These are phyloP conservation scores for Phytopythium ostracodes DNA, from an alignment of 352 stramenopile species.

Conservation along the genomic window DNA sequence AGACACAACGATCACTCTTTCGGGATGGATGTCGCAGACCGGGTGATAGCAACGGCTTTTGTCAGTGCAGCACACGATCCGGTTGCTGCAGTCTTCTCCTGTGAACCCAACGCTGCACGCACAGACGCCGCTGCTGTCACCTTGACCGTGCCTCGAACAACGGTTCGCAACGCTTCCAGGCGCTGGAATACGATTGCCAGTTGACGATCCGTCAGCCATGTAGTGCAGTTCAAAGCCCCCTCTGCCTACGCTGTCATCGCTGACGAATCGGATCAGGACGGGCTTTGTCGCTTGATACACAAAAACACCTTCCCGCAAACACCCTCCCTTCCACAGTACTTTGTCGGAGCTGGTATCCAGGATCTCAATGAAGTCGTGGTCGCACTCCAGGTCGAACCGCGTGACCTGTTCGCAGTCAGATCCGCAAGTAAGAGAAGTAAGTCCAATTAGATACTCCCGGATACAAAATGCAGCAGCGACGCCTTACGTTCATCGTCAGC, in stretches of 20 bases:
- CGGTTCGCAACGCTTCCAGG: slow-evolving; percentile 14
- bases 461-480: neutral
- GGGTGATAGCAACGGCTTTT: slow-evolving; percentile 25
- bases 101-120: slow-evolving; percentile 67
- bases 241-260: slow-evolving; percentile 33
- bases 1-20: slow-evolving; percentile 47
- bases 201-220: slow-evolving; percentile 21
- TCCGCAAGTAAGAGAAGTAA: too few species aligned
- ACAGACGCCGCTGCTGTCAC: slow-evolving; percentile 29
- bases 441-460: too few species aligned
- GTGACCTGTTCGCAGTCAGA: slow-evolving; percentile 17
- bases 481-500: slow-evolving; percentile 30
- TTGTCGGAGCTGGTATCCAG: slow-evolving; percentile 16
- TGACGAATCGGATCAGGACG: slow-evolving; percentile 34
- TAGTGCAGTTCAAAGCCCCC: slow-evolving; percentile 47
- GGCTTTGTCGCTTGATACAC: slow-evolving; percentile 25
- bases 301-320: slow-evolving; percentile 33
- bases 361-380: slow-evolving; percentile 61
- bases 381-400: slow-evolving; percentile 59
- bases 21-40: slow-evolving; percentile 31
- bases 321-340: slow-evolving; percentile 53
- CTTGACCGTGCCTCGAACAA: slow-evolving; percentile 39
- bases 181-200: slow-evolving; percentile 22
- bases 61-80: slow-evolving; percentile 54
- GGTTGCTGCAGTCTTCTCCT: slow-evolving; percentile 60